Conservation (phyloP, 31 red algal genomes). For the Endocladia muricata region DNA sequence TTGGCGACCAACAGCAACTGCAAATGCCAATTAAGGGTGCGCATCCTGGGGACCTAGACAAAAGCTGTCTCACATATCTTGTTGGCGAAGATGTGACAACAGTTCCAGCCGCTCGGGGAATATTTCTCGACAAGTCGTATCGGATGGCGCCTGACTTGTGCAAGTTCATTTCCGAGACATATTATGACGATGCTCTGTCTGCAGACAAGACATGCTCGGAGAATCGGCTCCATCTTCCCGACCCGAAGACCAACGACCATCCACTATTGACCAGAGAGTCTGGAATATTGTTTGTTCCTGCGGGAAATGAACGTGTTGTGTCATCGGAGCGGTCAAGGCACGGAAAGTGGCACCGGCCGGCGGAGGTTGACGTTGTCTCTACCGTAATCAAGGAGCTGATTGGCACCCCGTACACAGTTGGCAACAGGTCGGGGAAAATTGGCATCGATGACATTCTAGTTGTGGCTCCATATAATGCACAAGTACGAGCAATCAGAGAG, state of each 20-base stretch:
- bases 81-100: conserved; percentile 48
- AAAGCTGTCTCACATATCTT: conserved; percentile 62
- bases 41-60: conserved; percentile 34
- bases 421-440: conserved; percentile 1
- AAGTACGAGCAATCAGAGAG: conserved; percentile 42
- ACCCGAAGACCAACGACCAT: not conserved
- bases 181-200: conserved; percentile 45
- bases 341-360: conserved; percentile 36
- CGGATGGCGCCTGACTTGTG: conserved; percentile 63
- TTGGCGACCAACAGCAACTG: conserved; percentile 88
- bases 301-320: not conserved
- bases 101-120: conserved; percentile 41
- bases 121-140: conserved; percentile 59
- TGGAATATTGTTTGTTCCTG: conserved; percentile 10
- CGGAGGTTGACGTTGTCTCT: conserved; percentile 16
- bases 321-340: not conserved
- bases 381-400: conserved; percentile 5
- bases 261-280: not conserved
- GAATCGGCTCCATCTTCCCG: not conserved
- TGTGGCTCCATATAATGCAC: conserved; percentile 84
- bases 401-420: conserved; percentile 15
- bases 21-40: conserved; percentile 70
- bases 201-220: conserved; percentile 4
- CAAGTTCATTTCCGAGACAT: conserved; percentile 45
- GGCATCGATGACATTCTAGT: conserved; percentile 20